Percentiles rank a stretch among this genome's conserved stretches.
phyloP scores from a whole-genome alignment of 371 early-diverging fungal species.

The Mortierella sp. region DNA sequence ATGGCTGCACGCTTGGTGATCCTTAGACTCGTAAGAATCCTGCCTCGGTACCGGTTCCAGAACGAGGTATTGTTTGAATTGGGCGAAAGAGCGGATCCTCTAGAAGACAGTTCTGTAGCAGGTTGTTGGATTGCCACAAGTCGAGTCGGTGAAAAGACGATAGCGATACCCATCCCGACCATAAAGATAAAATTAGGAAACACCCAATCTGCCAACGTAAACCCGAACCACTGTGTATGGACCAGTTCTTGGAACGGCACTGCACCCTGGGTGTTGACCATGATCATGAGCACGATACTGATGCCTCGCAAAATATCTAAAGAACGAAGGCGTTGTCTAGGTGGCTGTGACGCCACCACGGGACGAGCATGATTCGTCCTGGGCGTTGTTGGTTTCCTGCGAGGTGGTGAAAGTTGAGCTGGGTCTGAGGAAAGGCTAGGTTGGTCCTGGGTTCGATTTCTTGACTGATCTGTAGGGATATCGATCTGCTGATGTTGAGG shows the following conservation, averaged over 20 bases:
- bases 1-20: conserved; percentile 41
- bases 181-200: conserved; percentile 63
- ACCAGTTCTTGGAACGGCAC: conserved; percentile 41
- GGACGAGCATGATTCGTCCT: neutral
- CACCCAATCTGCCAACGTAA: conserved; percentile 59
- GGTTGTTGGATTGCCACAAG: neutral
- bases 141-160: conserved; percentile 28
- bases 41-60: conserved; percentile 5
- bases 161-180: conserved; percentile 56
- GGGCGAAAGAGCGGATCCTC: neutral
- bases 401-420: neutral
- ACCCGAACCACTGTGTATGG: conserved; percentile 58
- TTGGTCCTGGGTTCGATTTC: neutral
- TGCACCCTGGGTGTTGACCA: conserved; percentile 58
- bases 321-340: conserved; percentile 42
- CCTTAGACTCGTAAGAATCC: conserved; percentile 12
- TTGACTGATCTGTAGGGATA: neutral
- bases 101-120: neutral
- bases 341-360: neutral
- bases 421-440: neutral
- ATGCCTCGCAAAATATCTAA: conserved; percentile 59
- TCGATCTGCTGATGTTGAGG: neutral
- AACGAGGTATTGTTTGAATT: neutral
- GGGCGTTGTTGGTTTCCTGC: neutral
- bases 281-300: conserved; percentile 57